phyloP scores from a whole-genome alignment of 2,329 filamentous ascomycete species.

The Lasiodiplodia citricola region DNA sequence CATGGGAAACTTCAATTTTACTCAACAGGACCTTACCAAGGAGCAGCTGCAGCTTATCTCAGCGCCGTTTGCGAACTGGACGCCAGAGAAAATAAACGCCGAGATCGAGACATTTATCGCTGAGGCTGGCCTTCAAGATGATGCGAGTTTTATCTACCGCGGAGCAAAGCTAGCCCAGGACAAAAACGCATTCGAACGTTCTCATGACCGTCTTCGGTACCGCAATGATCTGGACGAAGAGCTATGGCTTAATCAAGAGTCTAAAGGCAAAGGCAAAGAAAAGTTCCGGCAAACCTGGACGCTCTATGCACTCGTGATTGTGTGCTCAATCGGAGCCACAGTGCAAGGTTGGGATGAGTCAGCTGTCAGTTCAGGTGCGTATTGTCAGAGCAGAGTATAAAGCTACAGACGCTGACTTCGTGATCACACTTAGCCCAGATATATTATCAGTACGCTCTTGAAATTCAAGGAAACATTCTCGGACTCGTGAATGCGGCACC shows the following conservation, averaged over 20 bases:
- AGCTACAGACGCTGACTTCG: conserved; percentile 56
- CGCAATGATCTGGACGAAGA: not conserved
- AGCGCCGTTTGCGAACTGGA: not conserved
- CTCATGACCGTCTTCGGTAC: not conserved
- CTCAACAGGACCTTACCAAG: not conserved
- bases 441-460: conserved; percentile 67
- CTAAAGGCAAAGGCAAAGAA: not conserved
- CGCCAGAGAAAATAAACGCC: not conserved
- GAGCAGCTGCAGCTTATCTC: not conserved
- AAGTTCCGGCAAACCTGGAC: not conserved
- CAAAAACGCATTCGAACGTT: not conserved
- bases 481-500: conserved; percentile 67
- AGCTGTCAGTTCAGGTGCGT: not conserved
- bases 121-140: not conserved
- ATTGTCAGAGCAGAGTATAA: not conserved
- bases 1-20: not conserved
- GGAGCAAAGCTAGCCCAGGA: not conserved
- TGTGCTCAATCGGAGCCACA: conserved; percentile 70
- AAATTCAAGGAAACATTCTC: conserved; percentile 54
- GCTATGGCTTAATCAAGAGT: not conserved
- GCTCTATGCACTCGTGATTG: conserved; percentile 67
- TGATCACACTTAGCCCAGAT: conserved; percentile 70
- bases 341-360: conserved; percentile 69
- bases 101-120: not conserved
- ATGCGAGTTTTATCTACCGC: not conserved